Conservation (phyloP, 1,139 yeast species). For the Kazachstania sp. region DNA sequence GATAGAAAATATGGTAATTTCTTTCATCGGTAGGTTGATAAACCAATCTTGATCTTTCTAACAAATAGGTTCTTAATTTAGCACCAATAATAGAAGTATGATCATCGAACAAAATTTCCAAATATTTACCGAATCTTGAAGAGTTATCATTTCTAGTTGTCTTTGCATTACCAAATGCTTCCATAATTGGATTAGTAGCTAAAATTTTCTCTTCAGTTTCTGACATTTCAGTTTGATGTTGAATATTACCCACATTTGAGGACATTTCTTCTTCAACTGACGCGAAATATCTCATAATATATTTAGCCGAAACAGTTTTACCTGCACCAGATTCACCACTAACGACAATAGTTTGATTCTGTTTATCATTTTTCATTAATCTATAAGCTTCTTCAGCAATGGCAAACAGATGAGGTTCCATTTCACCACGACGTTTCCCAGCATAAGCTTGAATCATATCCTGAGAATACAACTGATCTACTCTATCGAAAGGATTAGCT, state of each 20-base stretch:
- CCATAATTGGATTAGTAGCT: conserved; percentile 98
- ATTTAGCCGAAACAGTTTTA: conserved; percentile 95
- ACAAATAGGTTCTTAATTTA: conserved; percentile 80
- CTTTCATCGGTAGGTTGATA: conserved; percentile 90
- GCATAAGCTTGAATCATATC: conserved; percentile 97
- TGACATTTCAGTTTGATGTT: conserved; percentile 63
- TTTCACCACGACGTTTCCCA: conserved; percentile 85
- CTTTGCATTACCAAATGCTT: conserved; percentile 97
- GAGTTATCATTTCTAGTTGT: conserved; percentile 97
- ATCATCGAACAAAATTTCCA: conserved; percentile 79
- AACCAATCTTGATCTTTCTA: conserved; percentile 91
- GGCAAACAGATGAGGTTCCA: conserved; percentile 96
- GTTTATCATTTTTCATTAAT: conserved; percentile 79
- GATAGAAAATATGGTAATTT: conserved; percentile 94
- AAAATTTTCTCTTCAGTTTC: conserved; percentile 90
- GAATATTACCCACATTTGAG: conserved; percentile 31
- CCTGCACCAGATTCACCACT: conserved; percentile 99
- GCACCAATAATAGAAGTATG: conserved; percentile 86
- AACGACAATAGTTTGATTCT: conserved; percentile 94
- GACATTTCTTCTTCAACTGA: conserved; percentile 60
- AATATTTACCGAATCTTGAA: conserved; percentile 92
- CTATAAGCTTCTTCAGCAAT: conserved; percentile 97
- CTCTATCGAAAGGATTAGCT: conserved; percentile 90
- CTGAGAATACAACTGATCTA: conserved; percentile 84
- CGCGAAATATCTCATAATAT: conserved; percentile 96